These are phyloP conservation scores for Melampsora larici-populina DNA, from an alignment of 1,284 basidiomycete species.

Conservation along the genomic window DNA sequence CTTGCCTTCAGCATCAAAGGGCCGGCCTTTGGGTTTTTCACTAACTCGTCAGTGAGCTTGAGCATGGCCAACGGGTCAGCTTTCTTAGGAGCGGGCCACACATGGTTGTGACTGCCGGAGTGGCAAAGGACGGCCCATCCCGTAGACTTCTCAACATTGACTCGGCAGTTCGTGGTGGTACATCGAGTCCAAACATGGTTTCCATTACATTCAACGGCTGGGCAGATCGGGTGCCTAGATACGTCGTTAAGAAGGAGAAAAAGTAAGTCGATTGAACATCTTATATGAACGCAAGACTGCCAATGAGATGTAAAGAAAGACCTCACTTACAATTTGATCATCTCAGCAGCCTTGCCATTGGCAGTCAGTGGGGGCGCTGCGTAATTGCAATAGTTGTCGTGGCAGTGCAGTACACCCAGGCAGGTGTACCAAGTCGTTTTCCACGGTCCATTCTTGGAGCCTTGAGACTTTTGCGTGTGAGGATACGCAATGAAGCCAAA, in stretches of 20 bases:
- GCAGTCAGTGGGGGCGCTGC: not conserved
- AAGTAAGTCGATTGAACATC: too few relatives aligned
- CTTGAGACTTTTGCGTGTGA: too few relatives aligned
- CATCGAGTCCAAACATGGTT: not conserved
- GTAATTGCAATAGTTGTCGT: not conserved
- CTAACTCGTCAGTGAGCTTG: not conserved
- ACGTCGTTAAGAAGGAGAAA: too few relatives aligned
- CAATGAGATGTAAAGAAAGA: not conserved
- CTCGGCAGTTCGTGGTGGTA: not conserved
- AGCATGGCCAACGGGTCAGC: not conserved
- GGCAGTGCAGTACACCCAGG: not conserved
- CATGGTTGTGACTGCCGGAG: not conserved
- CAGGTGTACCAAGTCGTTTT: too few relatives aligned
- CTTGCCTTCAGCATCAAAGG: conserved; percentile 1
- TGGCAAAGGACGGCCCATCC: conserved; percentile 4
- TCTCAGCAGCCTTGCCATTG: too few relatives aligned
- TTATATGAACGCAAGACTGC: too few relatives aligned
- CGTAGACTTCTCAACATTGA: not conserved
- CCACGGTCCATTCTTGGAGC: too few relatives aligned
- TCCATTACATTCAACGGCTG: not conserved
- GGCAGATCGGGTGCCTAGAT: not conserved
- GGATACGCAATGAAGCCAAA: too few relatives aligned
- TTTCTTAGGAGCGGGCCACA: conserved; percentile 14
- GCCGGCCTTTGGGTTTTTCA: not conserved
- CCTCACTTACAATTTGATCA: not conserved